These are phyloP conservation scores for Rhizomucor pusillus DNA, from an alignment of 371 early-diverging fungal species.

Conservation along the genomic window DNA sequence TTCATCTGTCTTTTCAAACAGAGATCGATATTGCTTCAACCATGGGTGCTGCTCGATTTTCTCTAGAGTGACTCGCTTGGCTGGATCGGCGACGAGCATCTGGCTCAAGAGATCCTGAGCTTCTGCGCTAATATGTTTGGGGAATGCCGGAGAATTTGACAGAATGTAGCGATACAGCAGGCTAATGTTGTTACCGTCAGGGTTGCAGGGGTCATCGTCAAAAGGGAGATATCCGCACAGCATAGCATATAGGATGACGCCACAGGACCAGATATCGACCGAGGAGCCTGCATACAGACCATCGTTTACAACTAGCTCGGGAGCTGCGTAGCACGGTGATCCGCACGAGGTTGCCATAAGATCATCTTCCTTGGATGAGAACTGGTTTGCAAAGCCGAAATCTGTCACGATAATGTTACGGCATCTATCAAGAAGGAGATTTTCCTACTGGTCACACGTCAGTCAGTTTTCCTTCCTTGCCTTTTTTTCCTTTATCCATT, in stretches of 20 bases:
- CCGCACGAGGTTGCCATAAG: constrained; percentile 93
- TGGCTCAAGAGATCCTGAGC: constrained; percentile 50
- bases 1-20: constrained; percentile 11
- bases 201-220: constrained; percentile 79
- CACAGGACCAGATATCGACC: constrained; percentile 95
- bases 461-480: background rate
- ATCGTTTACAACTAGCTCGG: constrained; percentile 92
- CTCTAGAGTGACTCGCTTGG: constrained; percentile 46
- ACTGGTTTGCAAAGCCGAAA: constrained; percentile 98
- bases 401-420: constrained; percentile 95
- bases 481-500: background rate
- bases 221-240: constrained; percentile 79
- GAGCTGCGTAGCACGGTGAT: constrained; percentile 97
- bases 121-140: constrained; percentile 45
- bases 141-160: constrained; percentile 57
- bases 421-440: constrained; percentile 81
- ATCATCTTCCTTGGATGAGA: constrained; percentile 65
- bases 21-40: constrained; percentile 7
- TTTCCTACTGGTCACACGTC: constrained; percentile 68
- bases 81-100: constrained; percentile 63
- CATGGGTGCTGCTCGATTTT: constrained; percentile 51
- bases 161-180: constrained; percentile 65
- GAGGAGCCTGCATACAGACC: constrained; percentile 96
- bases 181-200: constrained; percentile 68
- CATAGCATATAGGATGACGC: constrained; percentile 87